Base-by-base conservation (phyloP, 331 rosid genomes). In the Pyracantha coccinea region DNA sequence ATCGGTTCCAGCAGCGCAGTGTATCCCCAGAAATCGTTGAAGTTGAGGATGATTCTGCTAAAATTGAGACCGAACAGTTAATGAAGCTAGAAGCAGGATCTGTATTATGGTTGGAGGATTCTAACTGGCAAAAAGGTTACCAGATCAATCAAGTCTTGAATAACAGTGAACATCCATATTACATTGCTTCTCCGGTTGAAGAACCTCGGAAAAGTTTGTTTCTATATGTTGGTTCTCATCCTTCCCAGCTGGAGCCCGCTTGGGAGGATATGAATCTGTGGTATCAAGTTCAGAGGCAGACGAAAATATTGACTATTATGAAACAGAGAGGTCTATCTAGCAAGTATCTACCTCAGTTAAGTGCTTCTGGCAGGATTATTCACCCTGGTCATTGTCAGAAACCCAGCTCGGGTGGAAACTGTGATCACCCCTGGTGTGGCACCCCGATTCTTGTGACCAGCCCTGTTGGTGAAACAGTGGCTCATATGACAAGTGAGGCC, bases 241-340 rank as follows among this genome's bases (percentile, higher is more conserved):
- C 92, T 68, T 92, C 95, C 71, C 90, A 90, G 82, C 84, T 92
- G 69, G 97, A 94, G 83, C 96, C 97, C 19, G 97, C 99, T 29
- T 94, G 99, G 99, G 97, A 92, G 81, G 96, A 93, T 83, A 94
- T 94, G 99, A 86, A 82, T 74, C 84, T 88, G 76, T 94, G 99
- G 99, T 94, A 94, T 84, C 99, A 92, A 86, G 99, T 94, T 79
- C 99, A 94, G 84, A 88, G 99, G 85, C 99, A 94, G 83, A 94
- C 96, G 44, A 94, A 89, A 84, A 89, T 94, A 77, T 71, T 94
- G 80, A 92, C 92, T 35, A 75, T 89, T 72, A 91, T 94, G 97
- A 94, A 87, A 84, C 97, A 90, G 80, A 94, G 81, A 85, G 96
- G 93, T 55, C 78, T 90, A 69, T 88, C 96, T 74, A 87, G 92